Base-by-base conservation (phyloP, 2,329 filamentous ascomycete genomes). In the Piedraia hortae region DNA sequence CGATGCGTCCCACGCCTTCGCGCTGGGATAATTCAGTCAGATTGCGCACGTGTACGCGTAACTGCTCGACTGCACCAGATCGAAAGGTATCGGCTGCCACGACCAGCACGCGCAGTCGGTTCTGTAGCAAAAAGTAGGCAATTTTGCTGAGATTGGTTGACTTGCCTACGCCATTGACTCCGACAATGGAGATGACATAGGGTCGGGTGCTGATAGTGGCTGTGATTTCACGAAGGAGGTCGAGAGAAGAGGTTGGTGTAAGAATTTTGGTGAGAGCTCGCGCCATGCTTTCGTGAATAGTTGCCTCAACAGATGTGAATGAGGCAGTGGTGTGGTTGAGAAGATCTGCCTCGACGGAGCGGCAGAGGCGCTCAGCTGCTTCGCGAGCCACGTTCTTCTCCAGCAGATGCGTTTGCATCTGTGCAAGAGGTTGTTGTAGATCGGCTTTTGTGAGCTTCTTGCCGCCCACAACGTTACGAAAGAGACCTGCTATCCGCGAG, bases 61-160 rank as follows among this genome's bases (percentile, higher is more conserved):
- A 61, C 47, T 97, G 85, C 51, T 97, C 85, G 23, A 97, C 88
- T 17, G 85, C 85, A 15, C 85, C 85, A 6, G 78, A 90, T 33
- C 85, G 72, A 58, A 97, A 97, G 3, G 85, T 97, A 45, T 97
- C 82, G 35, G 75, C 85, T 6, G 85, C 82, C 8, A 77, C 82
- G 33, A 97, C 75, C 26, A 97, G 60, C 9, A 97, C 78, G 39
- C 73, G 73, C 54, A 90, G 88, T 43, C 88, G 80, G 54, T 97
- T 97, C 47, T 97, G 82, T 14, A 97, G 56, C 16, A 97, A 56
- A 52, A 97, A 97, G 50, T 85, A 97, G 46, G 80, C 89, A 33
- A 97, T 90, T 48, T 97, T 97, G 45, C 75, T 82, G 16, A 97
- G 57, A 42, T 91, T 93, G 23, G 85, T 97, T 9, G 80, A 91